Base-by-base conservation (phyloP, 2,329 filamentous ascomycete species). In the Colletotrichum tabaci region DNA sequence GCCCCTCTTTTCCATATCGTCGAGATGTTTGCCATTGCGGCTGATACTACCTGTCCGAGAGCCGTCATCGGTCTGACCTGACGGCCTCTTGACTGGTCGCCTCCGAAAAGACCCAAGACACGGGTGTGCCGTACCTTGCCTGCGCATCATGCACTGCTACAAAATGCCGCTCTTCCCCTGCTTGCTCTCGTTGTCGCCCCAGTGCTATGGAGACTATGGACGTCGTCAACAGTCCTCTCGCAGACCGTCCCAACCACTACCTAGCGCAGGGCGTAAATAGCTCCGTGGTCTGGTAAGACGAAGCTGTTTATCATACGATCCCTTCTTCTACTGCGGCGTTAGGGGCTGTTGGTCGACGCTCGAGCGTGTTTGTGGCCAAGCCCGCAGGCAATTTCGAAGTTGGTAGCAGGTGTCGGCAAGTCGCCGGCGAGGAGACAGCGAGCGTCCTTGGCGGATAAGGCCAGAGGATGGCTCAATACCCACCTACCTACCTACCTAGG, bases 61-160 rank as follows among this genome's bases (percentile, higher is more conserved):
- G 56, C 35, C 66, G 38, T 61, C 47, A 56, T 61, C 60, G 44
- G 55, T 40, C 61, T 61, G 63, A 67, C 63, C 49, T 61, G 44
- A 38, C n/a, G 44, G 30, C 44, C 44, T 40, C 21, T 55, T 63
- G 38, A 63, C 23, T 55, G 61, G 49, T 44, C 50, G 18, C 38
- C 55, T 18, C 38, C 21, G 52, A 46, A 61, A 60, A 47, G 30
- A 47, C 47, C 55, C 58, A 62, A 65, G 53, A 64, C 58, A 64
- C 35, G 42, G 13, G 49, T 50, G 44, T 16, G 65, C 68, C 52
- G 60, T 56, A 72, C 66, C 35, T 72, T 56, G 67, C 66, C 44
- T 72, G 55, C 40, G 38, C 42, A 56, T 61, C 30, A 71, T 71
- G 70, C 66, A 64, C 60, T 64, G 68, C 53, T 66, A 61, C 66